Evolutionary conservation across 306 rosid species (phyloP).

Genomic region (Luffa acutangula): DNA sequence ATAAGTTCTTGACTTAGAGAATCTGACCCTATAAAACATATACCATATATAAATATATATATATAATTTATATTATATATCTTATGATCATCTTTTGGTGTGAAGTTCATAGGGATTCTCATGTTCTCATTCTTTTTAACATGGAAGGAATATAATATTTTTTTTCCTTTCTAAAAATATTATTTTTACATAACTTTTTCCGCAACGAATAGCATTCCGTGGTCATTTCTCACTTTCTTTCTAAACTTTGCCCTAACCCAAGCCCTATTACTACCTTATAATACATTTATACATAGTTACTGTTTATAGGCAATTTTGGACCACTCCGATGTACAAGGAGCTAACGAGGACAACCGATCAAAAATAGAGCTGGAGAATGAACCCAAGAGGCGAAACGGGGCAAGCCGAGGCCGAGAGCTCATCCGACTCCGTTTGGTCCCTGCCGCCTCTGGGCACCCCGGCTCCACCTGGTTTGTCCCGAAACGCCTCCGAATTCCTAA

Average conservation of each 20-base stretch:
- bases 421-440: no score
- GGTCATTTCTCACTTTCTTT: constrained; percentile 84
- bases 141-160: constrained; percentile 3
- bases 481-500: no score
- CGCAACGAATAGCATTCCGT: constrained; percentile 86
- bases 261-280: neutral
- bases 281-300: no score
- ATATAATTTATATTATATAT: neutral
- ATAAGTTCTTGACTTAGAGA: constrained; percentile 72
- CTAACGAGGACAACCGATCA: no score
- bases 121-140: constrained; percentile 44
- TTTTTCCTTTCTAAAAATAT: neutral
- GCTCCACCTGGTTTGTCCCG: no score
- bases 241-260: constrained; percentile 19
- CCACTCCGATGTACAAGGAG: no score
- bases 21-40: constrained; percentile 32
- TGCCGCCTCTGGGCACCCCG: no score
- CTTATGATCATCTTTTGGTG: constrained; percentile 42
- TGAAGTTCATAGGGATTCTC: constrained; percentile 42
- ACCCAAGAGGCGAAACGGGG: no score
- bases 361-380: no score
- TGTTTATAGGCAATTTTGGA: no score
- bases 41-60: neutral
- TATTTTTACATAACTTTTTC: constrained; percentile 13
- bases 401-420: no score